phyloP scores from a whole-genome alignment of 345 rosid species.

The Zanthoxylum bungeanum region DNA sequence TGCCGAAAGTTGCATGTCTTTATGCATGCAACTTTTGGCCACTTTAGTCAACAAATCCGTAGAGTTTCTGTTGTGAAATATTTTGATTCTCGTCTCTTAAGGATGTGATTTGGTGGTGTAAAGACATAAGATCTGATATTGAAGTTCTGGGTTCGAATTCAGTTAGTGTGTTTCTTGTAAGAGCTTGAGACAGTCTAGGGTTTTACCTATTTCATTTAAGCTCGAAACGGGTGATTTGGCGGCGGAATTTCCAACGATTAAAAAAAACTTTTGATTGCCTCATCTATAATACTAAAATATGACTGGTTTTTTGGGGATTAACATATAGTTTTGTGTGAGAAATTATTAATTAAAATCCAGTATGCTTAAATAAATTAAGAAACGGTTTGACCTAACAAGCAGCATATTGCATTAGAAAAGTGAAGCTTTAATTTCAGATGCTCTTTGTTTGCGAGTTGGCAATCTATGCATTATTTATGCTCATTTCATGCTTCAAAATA shows the following conservation, averaged over 20 bases:
- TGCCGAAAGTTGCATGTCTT: no score
- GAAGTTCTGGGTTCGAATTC: no score
- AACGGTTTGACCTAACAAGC: not conserved
- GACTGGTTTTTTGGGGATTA: not conserved
- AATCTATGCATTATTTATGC: not conserved
- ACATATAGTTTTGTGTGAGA: not conserved
- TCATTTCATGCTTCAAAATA: not conserved
- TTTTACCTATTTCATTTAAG: no score
- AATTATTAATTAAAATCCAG: not conserved
- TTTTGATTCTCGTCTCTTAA: no score
- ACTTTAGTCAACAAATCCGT: no score
- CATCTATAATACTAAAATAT: not conserved
- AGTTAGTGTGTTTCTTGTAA: no score
- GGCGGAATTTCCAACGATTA: no score
- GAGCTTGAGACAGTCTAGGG: no score
- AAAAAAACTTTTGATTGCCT: not conserved
- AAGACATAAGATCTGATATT: no score
- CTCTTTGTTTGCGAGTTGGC: conserved; percentile 3
- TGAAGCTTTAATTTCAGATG: conserved; percentile 11
- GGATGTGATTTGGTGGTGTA: no score
- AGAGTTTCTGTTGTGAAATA: not conserved
- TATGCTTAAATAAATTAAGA: not conserved
- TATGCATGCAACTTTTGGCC: no score
- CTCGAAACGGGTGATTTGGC: no score
- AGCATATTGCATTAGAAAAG: conserved; percentile 7